These are phyloP conservation scores for Aspergillus incahuasiensis DNA, from an alignment of 495 filamentous ascomycete genomes.

Conservation along the genomic window DNA sequence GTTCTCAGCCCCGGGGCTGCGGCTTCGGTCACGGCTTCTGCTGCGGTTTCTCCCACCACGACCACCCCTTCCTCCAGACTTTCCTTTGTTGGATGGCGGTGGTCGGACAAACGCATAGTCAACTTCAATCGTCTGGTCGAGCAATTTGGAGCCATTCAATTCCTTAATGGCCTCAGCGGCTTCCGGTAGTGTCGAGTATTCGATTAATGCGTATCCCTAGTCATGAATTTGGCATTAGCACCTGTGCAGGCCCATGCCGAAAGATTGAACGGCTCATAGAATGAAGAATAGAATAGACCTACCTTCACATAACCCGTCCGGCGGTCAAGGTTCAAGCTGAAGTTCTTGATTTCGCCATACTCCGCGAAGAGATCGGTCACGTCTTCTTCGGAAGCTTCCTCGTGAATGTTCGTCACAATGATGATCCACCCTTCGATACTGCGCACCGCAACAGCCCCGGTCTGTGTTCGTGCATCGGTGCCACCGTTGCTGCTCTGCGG, in stretches of 20 bases:
- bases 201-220: constrained; percentile 89
- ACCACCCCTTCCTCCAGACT: constrained; percentile 47
- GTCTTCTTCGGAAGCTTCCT: constrained; percentile 95
- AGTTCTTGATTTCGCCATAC: constrained; percentile 95
- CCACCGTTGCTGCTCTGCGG: constrained; percentile 51
- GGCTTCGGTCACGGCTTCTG: constrained; percentile 54
- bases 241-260: neutral
- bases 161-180: constrained; percentile 82
- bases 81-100: constrained; percentile 63
- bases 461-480: constrained; percentile 65
- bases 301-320: constrained; percentile 98
- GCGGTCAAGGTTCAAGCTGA: constrained; percentile 91
- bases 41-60: constrained; percentile 49
- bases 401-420: constrained; percentile 93
- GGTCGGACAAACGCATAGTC: constrained; percentile 98
- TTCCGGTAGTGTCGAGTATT: constrained; percentile 84
- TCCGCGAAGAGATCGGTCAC: constrained; percentile 92
- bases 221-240: constrained; percentile 10
- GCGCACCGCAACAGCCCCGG: constrained; percentile 85
- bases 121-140: constrained; percentile 87
- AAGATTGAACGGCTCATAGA: neutral
- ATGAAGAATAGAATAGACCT: constrained; percentile 18
- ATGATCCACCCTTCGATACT: constrained; percentile 99
- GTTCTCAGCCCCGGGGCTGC: constrained; percentile 48
- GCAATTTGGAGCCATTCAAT: constrained; percentile 72